Percentiles rank a stretch among this genome's conserved stretches.
Conservation (phyloP, 331 rosid species). For the Erythrophleum ivorense region DNA sequence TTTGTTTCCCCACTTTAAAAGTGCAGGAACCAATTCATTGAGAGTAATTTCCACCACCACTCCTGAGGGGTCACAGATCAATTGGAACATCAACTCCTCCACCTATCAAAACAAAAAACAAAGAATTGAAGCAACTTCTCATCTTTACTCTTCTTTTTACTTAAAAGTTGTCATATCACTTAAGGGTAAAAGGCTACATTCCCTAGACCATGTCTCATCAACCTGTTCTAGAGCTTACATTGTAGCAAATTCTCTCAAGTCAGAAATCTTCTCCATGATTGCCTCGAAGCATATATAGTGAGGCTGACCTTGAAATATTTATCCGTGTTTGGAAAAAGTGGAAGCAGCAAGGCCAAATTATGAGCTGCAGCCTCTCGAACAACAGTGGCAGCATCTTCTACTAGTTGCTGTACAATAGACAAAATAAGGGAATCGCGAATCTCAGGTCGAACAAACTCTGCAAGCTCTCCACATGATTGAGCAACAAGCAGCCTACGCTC, state of each 20-base stretch:
- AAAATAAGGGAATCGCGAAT: constrained; percentile 95
- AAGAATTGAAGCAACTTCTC: constrained; percentile 47
- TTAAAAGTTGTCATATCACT: constrained; percentile 51
- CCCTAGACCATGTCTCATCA: constrained; percentile 87
- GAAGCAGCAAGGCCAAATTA: constrained; percentile 97
- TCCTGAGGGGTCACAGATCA: constrained; percentile 94
- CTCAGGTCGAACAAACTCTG: constrained; percentile 95
- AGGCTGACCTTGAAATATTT: constrained; percentile 99
- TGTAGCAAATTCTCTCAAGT: constrained; percentile 95
- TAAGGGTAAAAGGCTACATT: constrained; percentile 70
- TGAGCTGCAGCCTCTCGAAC: constrained; percentile 96
- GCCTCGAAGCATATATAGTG: constrained; percentile 99
- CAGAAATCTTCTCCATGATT: constrained; percentile 99
- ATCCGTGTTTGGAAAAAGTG: constrained; percentile 88
- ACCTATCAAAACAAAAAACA: constrained; percentile 65
- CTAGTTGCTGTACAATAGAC: constrained; percentile 89
- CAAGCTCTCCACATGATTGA: constrained; percentile 97
- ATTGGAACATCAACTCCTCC: constrained; percentile 96
- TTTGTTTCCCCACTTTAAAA: constrained; percentile 87
- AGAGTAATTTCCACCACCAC: constrained; percentile 90
- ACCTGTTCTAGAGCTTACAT: constrained; percentile 97
- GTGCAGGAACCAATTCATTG: constrained; percentile 87
- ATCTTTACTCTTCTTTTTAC: constrained; percentile 39
- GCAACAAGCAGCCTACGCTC: constrained; percentile 99
- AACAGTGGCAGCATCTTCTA: constrained; percentile 92